A percentile compares a stretch with the other conserved stretches of the same genome.
Conservation (phyloP, 2,329 filamentous ascomycete species). For the Fusarium dlaminii region DNA sequence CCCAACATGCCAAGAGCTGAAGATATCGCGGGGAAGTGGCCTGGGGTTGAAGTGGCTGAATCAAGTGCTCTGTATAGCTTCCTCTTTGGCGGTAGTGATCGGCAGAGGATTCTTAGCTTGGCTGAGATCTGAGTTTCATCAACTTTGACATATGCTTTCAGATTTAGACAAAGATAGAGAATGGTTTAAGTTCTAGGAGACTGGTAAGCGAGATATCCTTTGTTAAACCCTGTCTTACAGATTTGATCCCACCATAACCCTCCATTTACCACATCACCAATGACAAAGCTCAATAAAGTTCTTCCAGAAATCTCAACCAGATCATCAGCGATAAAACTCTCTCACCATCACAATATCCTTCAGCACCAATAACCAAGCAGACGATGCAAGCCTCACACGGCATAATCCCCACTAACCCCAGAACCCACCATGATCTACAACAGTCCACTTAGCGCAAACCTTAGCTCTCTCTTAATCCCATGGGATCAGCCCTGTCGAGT, state of each 20-base stretch:
- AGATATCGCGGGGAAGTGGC: background rate
- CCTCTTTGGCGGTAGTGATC: background rate
- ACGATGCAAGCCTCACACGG: background rate
- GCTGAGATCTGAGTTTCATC: background rate
- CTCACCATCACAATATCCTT: background rate
- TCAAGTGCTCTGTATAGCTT: background rate
- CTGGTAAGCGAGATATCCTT: background rate
- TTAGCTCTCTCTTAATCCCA: background rate
- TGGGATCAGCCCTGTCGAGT: background rate
- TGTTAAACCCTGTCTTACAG: background rate
- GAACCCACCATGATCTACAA: slow-evolving; percentile 7
- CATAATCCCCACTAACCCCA: background rate
- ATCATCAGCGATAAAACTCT: background rate
- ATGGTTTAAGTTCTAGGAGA: background rate
- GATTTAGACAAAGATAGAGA: background rate
- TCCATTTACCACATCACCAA: background rate
- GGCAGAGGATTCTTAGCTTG: background rate
- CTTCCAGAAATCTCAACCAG: background rate
- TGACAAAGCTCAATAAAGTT: background rate
- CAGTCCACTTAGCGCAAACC: slow-evolving; percentile 1
- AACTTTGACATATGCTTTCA: background rate
- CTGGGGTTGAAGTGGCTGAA: background rate
- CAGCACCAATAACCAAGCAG: background rate
- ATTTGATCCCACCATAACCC: background rate
- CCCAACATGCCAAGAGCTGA: background rate